A percentile compares a stretch with the other conserved stretches of the same genome.
Evolutionary conservation across 2,329 filamentous ascomycete species (phyloP).

Genomic region (Dryadomyces quercivorus): DNA sequence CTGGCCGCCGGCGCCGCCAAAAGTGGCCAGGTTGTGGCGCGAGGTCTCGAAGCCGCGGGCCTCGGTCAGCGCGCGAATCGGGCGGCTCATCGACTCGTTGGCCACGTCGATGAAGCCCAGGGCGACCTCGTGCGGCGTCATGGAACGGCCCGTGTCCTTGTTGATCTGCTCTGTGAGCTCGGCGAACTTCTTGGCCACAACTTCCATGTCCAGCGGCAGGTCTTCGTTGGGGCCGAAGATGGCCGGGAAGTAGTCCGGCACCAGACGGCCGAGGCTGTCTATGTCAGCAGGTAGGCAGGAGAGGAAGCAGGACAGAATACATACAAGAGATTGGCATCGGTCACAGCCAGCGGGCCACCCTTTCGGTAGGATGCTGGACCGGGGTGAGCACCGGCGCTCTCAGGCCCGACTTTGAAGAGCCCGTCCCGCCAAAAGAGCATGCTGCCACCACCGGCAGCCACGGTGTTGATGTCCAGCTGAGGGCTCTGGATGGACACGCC

Average conservation of each 20-base stretch:
- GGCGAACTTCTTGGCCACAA: constrained; percentile 49
- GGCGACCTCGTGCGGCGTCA: constrained; percentile 73
- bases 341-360: constrained; percentile 53
- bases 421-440: constrained; percentile 79
- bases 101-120: constrained; percentile 82
- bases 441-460: constrained; percentile 78
- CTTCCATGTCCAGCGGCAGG: constrained; percentile 40
- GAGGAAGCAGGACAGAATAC: constrained; percentile 33
- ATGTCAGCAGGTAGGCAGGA: constrained; percentile 39
- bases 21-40: constrained; percentile 79
- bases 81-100: constrained; percentile 81
- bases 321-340: constrained; percentile 49
- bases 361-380: constrained; percentile 59
- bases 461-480: constrained; percentile 87
- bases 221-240: constrained; percentile 57
- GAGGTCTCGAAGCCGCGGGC: constrained; percentile 88
- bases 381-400: constrained; percentile 53
- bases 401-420: constrained; percentile 63
- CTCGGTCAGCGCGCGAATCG: constrained; percentile 81
- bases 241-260: constrained; percentile 50
- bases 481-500: constrained; percentile 86
- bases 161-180: constrained; percentile 70
- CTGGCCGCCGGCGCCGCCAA: constrained; percentile 84
- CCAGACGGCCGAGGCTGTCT: constrained; percentile 54
- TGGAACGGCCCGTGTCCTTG: constrained; percentile 54